Conservation (phyloP, 768 basidiomycete species). For the Inosperma sp. region DNA sequence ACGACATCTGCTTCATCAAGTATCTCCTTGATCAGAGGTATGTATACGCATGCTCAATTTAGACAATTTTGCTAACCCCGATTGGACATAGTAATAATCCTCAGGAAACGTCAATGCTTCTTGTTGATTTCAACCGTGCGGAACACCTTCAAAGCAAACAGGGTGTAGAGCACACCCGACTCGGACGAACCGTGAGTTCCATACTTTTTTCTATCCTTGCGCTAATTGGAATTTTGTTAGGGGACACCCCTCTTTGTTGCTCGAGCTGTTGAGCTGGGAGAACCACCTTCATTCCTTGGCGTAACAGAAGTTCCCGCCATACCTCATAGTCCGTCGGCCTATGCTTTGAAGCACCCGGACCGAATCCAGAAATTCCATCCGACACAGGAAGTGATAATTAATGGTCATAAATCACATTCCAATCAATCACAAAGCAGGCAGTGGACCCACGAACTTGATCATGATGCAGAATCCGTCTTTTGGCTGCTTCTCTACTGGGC, state of each 20-base stretch:
- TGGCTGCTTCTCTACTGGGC: neutral
- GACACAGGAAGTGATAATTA: too few relatives aligned
- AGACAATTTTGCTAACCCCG: too few relatives aligned
- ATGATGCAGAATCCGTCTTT: neutral
- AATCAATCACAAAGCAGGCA: neutral
- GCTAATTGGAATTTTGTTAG: neutral
- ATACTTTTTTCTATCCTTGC: neutral
- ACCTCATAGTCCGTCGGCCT: neutral
- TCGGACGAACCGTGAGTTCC: too few relatives aligned
- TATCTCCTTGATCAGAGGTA: too few relatives aligned
- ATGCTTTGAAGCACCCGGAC: neutral
- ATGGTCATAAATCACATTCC: too few relatives aligned
- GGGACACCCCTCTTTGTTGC: conserved; percentile 1
- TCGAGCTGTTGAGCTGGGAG: neutral
- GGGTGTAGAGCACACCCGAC: neutral
- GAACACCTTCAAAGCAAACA: neutral
- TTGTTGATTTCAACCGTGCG: neutral
- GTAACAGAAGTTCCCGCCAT: neutral
- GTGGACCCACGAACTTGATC: conserved; percentile 3
- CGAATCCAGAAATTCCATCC: neutral
- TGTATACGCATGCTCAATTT: too few relatives aligned
- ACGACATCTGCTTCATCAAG: too few relatives aligned
- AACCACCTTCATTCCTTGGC: neutral
- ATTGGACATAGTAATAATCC: too few relatives aligned
- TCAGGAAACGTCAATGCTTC: too few relatives aligned